Conservation (phyloP, 2,329 filamentous ascomycete species). For the Coleophoma eucalyptorum region DNA sequence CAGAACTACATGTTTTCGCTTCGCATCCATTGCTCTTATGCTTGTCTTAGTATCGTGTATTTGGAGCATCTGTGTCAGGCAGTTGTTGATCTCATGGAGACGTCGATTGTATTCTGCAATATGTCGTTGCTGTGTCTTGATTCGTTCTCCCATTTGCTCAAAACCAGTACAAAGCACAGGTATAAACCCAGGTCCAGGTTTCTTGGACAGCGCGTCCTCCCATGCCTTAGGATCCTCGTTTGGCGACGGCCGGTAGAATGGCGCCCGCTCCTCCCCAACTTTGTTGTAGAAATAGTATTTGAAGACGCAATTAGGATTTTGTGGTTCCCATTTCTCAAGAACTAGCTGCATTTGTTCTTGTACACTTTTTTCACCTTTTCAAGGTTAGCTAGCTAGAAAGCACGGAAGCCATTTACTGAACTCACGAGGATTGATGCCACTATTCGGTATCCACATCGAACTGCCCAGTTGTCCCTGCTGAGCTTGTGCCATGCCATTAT, state of each 20-base stretch:
- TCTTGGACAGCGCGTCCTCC: conserved; percentile 79
- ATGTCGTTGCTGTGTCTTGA: conserved; percentile 67
- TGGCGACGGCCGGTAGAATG: conserved; percentile 68
- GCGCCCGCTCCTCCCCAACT: conserved; percentile 69
- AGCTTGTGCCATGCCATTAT: conserved; percentile 23
- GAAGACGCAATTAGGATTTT: conserved; percentile 66
- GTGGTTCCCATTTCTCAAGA: conserved; percentile 70
- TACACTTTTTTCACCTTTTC: conserved; percentile 64
- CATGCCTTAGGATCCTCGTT: conserved; percentile 74
- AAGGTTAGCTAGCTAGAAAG: conserved; percentile 11
- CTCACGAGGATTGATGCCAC: conserved; percentile 23
- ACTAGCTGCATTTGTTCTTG: conserved; percentile 70
- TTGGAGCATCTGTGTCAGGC: conserved; percentile 67
- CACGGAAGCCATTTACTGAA: background rate
- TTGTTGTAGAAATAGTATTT: conserved; percentile 87
- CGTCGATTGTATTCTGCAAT: conserved; percentile 67
- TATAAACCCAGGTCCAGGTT: conserved; percentile 72
- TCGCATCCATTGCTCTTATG: conserved; percentile 68
- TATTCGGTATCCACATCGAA: conserved; percentile 25
- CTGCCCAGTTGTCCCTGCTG: conserved; percentile 13
- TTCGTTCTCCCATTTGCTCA: conserved; percentile 64
- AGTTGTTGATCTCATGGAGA: conserved; percentile 76
- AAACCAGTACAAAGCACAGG: conserved; percentile 76
- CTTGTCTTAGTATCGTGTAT: conserved; percentile 74
- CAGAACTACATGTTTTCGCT: conserved; percentile 68